Conservation (phyloP, 192 early-diverging fungal genomes). For the Geranomyces variabilis region DNA sequence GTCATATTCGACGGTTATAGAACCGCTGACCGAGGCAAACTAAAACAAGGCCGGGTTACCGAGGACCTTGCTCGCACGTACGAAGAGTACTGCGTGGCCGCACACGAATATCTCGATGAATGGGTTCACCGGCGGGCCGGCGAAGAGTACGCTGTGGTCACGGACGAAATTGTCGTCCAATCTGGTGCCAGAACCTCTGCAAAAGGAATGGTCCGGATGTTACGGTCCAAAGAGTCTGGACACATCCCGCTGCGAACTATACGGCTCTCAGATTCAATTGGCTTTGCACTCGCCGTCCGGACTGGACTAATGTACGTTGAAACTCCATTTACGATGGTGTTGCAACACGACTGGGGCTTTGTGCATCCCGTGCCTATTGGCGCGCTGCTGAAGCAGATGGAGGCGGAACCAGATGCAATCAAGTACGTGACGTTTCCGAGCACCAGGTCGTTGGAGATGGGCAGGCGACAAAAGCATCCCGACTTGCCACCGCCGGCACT, state of each 20-base stretch:
- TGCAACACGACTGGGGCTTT: constrained; percentile 47
- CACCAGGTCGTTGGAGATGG: constrained; percentile 30
- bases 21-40: not conserved
- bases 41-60: constrained; percentile 6
- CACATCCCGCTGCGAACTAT: constrained; percentile 10
- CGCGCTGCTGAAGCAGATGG: constrained; percentile 7
- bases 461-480: not conserved
- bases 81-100: constrained; percentile 5
- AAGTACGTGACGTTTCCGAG: constrained; percentile 33
- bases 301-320: constrained; percentile 34
- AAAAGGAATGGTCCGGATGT: not conserved
- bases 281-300: constrained; percentile 42
- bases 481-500: not conserved
- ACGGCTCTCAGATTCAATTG: constrained; percentile 10
- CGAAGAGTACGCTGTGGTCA: not conserved
- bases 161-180: not conserved
- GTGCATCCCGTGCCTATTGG: constrained; percentile 1
- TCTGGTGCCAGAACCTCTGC: not conserved
- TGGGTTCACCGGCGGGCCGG: not conserved
- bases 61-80: not conserved
- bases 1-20: constrained; percentile 11
- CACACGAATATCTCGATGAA: not conserved
- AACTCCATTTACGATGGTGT: constrained; percentile 34
- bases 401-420: constrained; percentile 13
- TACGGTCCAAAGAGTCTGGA: not conserved